Percentiles rank a stretch among this genome's conserved stretches.
Evolutionary conservation across 202 grass and related monocot species (phyloP).

Genomic region (Carex sylvatica): DNA sequence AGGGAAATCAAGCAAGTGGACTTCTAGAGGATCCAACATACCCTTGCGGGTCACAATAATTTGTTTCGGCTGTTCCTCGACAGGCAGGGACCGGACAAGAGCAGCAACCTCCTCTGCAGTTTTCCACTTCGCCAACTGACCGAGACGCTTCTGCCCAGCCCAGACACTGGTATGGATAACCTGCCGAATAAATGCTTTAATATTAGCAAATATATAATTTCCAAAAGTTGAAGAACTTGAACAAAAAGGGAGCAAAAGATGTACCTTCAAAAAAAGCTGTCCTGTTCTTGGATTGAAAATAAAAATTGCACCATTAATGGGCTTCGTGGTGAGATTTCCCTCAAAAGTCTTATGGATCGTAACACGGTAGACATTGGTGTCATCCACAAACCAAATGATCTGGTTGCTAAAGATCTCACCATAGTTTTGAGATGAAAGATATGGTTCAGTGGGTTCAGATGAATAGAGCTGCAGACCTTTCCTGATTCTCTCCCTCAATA

Average conservation of each 20-base stretch:
- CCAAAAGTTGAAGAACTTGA: not conserved
- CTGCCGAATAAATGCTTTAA: constrained; percentile 34
- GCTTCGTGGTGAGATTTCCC: constrained; percentile 96
- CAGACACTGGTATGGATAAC: constrained; percentile 98
- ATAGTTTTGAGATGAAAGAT: constrained; percentile 96
- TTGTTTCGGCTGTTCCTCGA: constrained; percentile 98
- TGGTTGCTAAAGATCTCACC: constrained; percentile 99
- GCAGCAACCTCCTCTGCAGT: constrained; percentile 98
- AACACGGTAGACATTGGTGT: constrained; percentile 95
- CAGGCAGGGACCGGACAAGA: constrained; percentile 82
- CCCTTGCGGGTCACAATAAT: constrained; percentile 97
- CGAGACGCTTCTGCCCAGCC: constrained; percentile 98
- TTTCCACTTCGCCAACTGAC: constrained; percentile 98
- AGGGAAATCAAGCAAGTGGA: constrained; percentile 95
- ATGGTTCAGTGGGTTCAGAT: constrained; percentile 95
- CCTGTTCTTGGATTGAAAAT: constrained; percentile 99
- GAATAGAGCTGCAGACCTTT: constrained; percentile 97
- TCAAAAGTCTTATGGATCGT: constrained; percentile 99
- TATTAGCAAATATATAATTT: not conserved
- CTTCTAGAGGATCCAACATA: constrained; percentile 95
- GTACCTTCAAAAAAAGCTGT: constrained; percentile 90
- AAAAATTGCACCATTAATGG: constrained; percentile 96
- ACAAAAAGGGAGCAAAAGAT: not conserved
- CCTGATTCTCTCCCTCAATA: constrained; percentile 90
- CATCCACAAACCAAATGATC: constrained; percentile 99